phyloP scores from a whole-genome alignment of 176 grass and related monocot species.

The Raddia distichophylla region DNA sequence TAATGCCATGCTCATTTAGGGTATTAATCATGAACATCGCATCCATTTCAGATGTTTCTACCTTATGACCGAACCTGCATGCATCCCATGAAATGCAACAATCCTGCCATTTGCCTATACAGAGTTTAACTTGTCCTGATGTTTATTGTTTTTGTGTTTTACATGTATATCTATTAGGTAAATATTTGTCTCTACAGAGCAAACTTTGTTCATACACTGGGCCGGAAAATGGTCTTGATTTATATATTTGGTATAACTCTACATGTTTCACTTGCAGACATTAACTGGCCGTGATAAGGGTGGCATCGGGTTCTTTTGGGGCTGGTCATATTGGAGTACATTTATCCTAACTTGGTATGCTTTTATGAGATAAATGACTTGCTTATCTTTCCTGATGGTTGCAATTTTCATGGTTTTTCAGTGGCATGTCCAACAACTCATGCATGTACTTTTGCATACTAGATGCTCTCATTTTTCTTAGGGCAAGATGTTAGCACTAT shows the following conservation, averaged over 20 bases:
- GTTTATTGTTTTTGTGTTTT: conserved; percentile 7
- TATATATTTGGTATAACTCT: conserved; percentile 29
- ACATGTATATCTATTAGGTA: not conserved
- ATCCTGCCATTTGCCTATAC: not conserved
- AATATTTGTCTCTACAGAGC: not conserved
- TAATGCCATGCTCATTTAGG: conserved; percentile 24
- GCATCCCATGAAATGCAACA: not conserved
- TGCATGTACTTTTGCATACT: not conserved
- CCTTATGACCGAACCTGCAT: not conserved
- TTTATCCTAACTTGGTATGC: conserved; percentile 97
- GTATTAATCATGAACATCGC: not conserved
- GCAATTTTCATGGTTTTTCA: conserved; percentile 12
- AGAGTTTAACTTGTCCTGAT: not conserved
- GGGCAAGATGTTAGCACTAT: not conserved
- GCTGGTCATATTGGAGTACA: conserved; percentile 99
- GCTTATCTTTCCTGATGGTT: not conserved
- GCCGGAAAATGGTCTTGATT: not conserved
- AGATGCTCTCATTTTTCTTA: not conserved
- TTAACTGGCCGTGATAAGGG: conserved; percentile 69
- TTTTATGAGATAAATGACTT: conserved; percentile 28
- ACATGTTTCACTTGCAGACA: conserved; percentile 62
- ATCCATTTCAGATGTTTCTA: not conserved
- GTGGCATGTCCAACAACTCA: not conserved
- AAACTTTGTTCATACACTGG: conserved; percentile 15
- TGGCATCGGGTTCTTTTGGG: conserved; percentile 97